These are phyloP conservation scores for Gentiana macrophylla DNA, from an alignment of 257 asterid species.

Conservation along the genomic window DNA sequence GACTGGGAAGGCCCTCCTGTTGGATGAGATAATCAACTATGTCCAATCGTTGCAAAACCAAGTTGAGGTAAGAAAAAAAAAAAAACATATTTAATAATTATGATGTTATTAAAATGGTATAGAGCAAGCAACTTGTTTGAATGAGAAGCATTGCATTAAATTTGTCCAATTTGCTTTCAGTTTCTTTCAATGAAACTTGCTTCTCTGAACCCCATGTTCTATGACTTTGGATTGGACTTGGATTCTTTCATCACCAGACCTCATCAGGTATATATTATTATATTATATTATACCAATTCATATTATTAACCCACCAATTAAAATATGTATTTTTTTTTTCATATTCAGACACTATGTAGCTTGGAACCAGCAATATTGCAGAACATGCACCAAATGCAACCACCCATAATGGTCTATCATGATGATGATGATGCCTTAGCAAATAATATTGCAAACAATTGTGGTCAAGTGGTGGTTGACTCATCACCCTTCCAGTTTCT, in stretches of 20 bases:
- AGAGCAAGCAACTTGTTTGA: no score
- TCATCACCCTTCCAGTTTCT: constrained; percentile 29
- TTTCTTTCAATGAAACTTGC: constrained; percentile 90
- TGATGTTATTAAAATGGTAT: no score
- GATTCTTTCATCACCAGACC: constrained; percentile 48
- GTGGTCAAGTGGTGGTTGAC: constrained; percentile 21
- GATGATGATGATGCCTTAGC: constrained; percentile 12
- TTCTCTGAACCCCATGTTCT: constrained; percentile 49
- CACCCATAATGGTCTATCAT: constrained; percentile 6
- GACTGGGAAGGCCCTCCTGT: constrained; percentile 91
- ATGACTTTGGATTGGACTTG: constrained; percentile 67
- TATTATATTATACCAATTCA: not conserved
- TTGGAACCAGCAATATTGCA: constrained; percentile 32
- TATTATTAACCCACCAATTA: no score
- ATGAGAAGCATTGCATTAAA: no score
- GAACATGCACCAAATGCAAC: constrained; percentile 21
- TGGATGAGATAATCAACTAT: constrained; percentile 88
- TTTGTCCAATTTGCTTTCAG: constrained; percentile 22
- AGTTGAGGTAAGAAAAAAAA: constrained; percentile 49
- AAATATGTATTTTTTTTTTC: not conserved
- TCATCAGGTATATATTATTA: constrained; percentile 37
- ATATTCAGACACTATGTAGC: constrained; percentile 31
- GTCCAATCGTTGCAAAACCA: constrained; percentile 85
- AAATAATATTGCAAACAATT: constrained; percentile 15
- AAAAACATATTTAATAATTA: no score